Evolutionary conservation across 1,284 basidiomycete species (phyloP).

Genomic region (Phellinidium pouzarii): DNA sequence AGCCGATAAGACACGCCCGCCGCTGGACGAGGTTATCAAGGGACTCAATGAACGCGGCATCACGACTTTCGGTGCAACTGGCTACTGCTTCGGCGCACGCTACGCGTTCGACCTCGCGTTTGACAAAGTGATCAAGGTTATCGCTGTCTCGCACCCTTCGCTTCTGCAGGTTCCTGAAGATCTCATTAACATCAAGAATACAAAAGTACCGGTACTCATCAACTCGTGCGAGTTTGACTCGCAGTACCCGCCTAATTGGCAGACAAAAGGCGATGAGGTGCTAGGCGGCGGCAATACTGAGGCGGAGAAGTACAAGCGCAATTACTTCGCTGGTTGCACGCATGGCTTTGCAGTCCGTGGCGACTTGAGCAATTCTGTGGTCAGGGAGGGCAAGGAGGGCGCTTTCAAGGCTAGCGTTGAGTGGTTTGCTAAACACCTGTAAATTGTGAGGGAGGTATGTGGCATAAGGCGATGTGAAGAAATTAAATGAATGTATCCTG

Average conservation of each 20-base stretch:
- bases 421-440: constrained; percentile 31
- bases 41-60: constrained; percentile 55
- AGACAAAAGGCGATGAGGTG: constrained; percentile 46
- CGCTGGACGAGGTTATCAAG: constrained; percentile 49
- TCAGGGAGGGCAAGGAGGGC: constrained; percentile 36
- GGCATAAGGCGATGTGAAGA: background rate
- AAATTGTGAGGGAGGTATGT: too few species aligned
- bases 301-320: constrained; percentile 47
- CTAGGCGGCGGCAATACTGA: constrained; percentile 46
- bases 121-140: constrained; percentile 48
- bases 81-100: constrained; percentile 68
- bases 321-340: constrained; percentile 46
- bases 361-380: constrained; percentile 32
- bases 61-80: constrained; percentile 50
- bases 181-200: constrained; percentile 47
- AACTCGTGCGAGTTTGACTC: constrained; percentile 53
- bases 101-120: constrained; percentile 65
- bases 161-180: constrained; percentile 55
- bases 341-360: constrained; percentile 52
- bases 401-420: constrained; percentile 34
- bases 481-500: background rate
- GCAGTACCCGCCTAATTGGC: constrained; percentile 43
- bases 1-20: constrained; percentile 39
- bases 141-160: constrained; percentile 62
- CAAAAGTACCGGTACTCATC: constrained; percentile 54